A percentile compares a stretch with the other conserved stretches of the same genome.
Evolutionary conservation across 2,329 filamentous ascomycete species (phyloP).

Genomic region (Raffaelea deltoideospora): DNA sequence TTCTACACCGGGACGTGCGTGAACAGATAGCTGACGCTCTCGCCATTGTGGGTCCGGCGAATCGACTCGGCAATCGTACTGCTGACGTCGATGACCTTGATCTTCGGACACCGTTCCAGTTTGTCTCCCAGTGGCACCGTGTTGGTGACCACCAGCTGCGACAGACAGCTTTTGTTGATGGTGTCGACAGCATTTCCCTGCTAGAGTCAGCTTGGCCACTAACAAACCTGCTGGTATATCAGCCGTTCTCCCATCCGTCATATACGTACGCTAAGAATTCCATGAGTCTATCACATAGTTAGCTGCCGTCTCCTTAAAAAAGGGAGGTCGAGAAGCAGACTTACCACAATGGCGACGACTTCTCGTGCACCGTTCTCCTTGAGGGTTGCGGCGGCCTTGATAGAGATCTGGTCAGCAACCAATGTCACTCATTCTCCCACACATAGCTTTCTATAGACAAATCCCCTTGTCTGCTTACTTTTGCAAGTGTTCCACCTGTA

Average conservation of each 20-base stretch:
- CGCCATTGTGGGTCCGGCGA: constrained; percentile 52
- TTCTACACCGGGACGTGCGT: constrained; percentile 46
- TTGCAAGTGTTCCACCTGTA: constrained; percentile 32
- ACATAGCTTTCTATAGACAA: too few species aligned
- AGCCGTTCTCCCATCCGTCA: too few species aligned
- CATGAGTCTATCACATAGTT: constrained; percentile 6
- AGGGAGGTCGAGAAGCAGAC: background rate
- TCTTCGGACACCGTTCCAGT: constrained; percentile 56
- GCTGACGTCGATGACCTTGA: constrained; percentile 85
- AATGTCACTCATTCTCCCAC: too few species aligned
- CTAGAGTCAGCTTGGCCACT: constrained; percentile 82
- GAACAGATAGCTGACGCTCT: constrained; percentile 50
- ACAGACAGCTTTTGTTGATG: constrained; percentile 62
- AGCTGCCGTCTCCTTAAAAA: background rate
- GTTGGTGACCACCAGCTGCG: constrained; percentile 78
- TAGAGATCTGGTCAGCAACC: too few species aligned
- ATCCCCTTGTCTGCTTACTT: constrained; percentile 23
- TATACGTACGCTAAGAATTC: constrained; percentile 9
- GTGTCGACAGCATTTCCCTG: constrained; percentile 79
- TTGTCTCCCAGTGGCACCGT: constrained; percentile 70
- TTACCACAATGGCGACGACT: constrained; percentile 71
- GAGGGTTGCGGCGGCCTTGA: constrained; percentile 61
- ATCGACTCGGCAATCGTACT: constrained; percentile 64
- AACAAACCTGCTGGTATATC: too few species aligned
- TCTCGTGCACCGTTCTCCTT: constrained; percentile 75